Evolutionary conservation across 176 grass and related monocot genomes (phyloP), one percentile per base, ranked within the genome.

Genomic region (Alopecurus myosuroides): DNA sequence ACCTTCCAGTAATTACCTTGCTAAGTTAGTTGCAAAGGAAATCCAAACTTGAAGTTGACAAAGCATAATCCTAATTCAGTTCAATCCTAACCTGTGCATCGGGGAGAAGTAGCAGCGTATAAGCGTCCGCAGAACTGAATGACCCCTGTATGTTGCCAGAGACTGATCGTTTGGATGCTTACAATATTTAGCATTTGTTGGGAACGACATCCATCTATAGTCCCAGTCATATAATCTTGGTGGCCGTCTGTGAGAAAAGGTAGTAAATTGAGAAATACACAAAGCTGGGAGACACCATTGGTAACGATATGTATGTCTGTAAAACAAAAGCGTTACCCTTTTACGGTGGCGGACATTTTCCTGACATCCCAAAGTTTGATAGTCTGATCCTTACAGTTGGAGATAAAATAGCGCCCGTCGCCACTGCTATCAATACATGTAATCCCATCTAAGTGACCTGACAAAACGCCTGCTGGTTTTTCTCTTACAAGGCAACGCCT

Each of bases 331-430:
- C 46, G 57, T 56, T 75, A 86, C 83, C 48, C 56, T 84, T 88
- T 90, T 30, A 51, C 10, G 1, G 48, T 76, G 67, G 91, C 84
- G 4, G 96, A 94, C 93, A 98, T 98, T 80, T 85, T 98, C 72
- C 96, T 91, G n/a, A 94, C 79, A 42, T 98, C 96, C 96, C 96
- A 98, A 84, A 98, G 93, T 82, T 98, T 98, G 52, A 91, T 95
- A 68, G 91, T 90, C 77, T 98, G 96, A 88, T 98, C 96, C 89
- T 95, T 98, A 84, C 96, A 80, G 53, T 98, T 98, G 46, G 96
- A 98, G 70, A 98, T 94, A 50, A 98, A 85, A 88, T 98, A 98
- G 69, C 81, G 87, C 10, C 96, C 96, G 55, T 98, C 93, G 1
- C 93, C 87, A 63, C 93, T 87, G 79, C 96, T 95, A 88, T 98